Evolutionary conservation across 768 basidiomycete species (phyloP).

Genomic region (Tulasnella sp.): DNA sequence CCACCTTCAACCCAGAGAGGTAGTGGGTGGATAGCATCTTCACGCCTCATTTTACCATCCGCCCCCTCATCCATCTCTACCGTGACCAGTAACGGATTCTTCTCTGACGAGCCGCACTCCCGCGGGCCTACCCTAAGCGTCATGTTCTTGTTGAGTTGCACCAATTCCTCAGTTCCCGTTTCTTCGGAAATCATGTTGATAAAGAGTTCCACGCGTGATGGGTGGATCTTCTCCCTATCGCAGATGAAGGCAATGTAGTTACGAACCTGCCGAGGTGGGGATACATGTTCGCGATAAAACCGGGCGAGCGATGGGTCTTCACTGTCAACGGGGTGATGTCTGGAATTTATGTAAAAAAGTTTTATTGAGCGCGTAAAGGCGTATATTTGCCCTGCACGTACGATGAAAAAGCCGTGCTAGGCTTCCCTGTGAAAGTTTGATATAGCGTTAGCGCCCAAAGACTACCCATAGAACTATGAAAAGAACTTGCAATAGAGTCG

Average conservation of each 20-base stretch:
- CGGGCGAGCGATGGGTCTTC: background rate
- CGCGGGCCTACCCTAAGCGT: background rate
- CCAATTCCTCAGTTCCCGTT: background rate
- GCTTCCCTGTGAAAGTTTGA: background rate
- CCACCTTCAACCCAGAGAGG: background rate
- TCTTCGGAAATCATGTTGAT: background rate
- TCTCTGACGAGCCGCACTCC: background rate
- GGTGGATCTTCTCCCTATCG: slow-evolving; percentile 4
- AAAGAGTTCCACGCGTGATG: slow-evolving; percentile 1
- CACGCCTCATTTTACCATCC: background rate
- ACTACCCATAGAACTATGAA: background rate
- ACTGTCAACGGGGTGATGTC: background rate
- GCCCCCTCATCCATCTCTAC: background rate
- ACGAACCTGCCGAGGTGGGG: background rate
- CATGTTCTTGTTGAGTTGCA: background rate
- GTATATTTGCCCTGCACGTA: background rate
- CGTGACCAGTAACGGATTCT: background rate
- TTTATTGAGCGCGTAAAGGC: too few species aligned
- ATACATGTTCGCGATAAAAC: slow-evolving; percentile 4
- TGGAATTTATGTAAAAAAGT: background rate
- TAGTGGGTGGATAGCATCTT: background rate
- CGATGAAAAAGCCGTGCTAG: background rate
- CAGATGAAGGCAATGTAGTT: slow-evolving; percentile 10
- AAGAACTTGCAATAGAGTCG: background rate
- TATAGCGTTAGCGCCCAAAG: background rate